Base-by-base conservation (phyloP, 208 protist genomes). In the Borovskyia barvae region DNA sequence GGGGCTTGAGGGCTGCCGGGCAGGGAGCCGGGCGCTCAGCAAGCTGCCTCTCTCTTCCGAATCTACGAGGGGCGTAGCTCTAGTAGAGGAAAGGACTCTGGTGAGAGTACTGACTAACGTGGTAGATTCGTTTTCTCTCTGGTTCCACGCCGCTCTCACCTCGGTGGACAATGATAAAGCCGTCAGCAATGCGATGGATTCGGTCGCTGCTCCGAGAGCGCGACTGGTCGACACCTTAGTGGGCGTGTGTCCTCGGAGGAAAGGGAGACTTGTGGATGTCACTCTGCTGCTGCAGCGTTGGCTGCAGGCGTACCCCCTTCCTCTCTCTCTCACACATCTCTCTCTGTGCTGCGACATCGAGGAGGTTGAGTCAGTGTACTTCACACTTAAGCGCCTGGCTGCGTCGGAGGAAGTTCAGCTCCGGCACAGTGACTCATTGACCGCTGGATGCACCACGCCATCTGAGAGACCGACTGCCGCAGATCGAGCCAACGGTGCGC, bases 321-420 rank as follows among this genome's bases (percentile, higher is more conserved):
- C 56, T 22, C 33, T 65, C 5, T 36, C 65, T n/a, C 41, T 54
- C 19, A 37, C 43, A 15, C 39, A 66, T 30, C 29, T 73, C 11
- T 64, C 57, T 1, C 43, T 73, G 32, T 28, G 19, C 22, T 73
- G 50, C 30, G 42, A 39, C 6, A 22, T 57, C 2, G 32, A 24
- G 15, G 66, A 73, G 57, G 66, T 73, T 8, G 56, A 57, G 37
- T 66, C 66, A 1, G 30, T 57, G 6, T 73, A 73, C 66, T 73
- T 62, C 45, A 53, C 66, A 9, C 46, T 73, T 28, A 73, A 73
- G 66, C 58, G 66, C 20, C 52, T 73, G 17, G 66, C 58, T 12
- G 66, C 66, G 15, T 72, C 56, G 4, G 57, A 66, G 32, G 56
- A 61, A 28, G 37, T 15, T 36, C 19, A 54, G 35, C 54, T 54